These are phyloP conservation scores for Taiozyma sp. DNA, from an alignment of 1,139 yeast species.

Conservation along the genomic window DNA sequence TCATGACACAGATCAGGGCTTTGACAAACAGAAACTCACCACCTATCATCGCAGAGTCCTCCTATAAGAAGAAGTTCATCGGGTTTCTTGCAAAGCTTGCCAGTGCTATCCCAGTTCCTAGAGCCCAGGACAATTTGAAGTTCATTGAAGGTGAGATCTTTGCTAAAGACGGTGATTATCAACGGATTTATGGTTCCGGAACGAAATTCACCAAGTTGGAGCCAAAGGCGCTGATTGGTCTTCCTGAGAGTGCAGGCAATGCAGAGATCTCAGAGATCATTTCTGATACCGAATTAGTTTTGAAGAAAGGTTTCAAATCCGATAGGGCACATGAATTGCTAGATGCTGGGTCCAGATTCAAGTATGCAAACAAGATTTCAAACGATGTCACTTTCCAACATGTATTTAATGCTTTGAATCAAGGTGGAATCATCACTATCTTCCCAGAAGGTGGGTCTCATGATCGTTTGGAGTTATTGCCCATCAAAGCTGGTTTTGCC, in stretches of 20 bases:
- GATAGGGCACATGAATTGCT: constrained; percentile 35
- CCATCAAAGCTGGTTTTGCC: constrained; percentile 77
- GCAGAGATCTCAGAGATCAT: constrained; percentile 46
- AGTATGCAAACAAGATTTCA: constrained; percentile 59
- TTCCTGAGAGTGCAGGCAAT: constrained; percentile 55
- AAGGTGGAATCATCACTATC: constrained; percentile 56
- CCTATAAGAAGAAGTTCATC: constrained; percentile 45
- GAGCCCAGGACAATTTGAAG: constrained; percentile 62
- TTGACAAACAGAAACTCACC: constrained; percentile 36
- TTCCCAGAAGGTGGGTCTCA: constrained; percentile 86
- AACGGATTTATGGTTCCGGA: constrained; percentile 35
- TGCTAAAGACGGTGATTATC: constrained; percentile 31
- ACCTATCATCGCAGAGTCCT: constrained; percentile 59
- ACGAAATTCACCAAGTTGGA: constrained; percentile 42
- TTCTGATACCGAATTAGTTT: constrained; percentile 45
- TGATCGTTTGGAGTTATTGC: constrained; percentile 67
- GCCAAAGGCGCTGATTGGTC: constrained; percentile 54
- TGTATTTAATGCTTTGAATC: constrained; percentile 57
- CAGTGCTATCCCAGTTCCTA: constrained; percentile 65
- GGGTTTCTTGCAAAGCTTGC: constrained; percentile 54
- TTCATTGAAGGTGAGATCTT: constrained; percentile 42
- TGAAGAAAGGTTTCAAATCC: constrained; percentile 45
- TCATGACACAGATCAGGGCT: constrained; percentile 46
- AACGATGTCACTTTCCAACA: constrained; percentile 53
- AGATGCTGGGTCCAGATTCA: constrained; percentile 43